Evolutionary conservation across 139 green algal species (phyloP).

Genomic region (Parachlorella kessleri): DNA sequence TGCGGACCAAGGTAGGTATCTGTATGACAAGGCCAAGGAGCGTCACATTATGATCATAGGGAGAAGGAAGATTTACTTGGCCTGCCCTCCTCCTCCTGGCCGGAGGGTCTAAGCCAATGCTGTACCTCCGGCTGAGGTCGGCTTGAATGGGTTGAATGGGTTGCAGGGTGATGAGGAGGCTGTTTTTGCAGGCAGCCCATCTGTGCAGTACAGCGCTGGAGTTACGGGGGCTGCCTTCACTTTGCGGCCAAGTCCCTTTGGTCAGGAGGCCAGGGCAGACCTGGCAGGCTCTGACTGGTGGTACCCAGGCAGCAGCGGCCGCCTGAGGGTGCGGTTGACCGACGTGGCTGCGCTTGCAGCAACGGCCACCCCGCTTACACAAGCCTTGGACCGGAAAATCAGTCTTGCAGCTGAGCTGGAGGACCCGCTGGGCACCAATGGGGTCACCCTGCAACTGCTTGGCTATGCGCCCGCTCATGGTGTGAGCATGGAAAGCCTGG

Average conservation of each 20-base stretch:
- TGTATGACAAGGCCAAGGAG: background rate
- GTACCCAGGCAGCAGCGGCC: background rate
- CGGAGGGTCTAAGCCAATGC: too few relatives aligned
- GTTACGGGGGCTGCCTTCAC: too few relatives aligned
- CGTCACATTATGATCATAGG: constrained; percentile 5
- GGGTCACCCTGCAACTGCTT: constrained; percentile 15
- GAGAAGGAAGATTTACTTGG: too few relatives aligned
- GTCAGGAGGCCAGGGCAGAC: background rate
- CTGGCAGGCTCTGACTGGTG: background rate
- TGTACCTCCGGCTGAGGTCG: too few relatives aligned
- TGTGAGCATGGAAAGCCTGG: background rate
- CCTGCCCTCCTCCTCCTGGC: too few relatives aligned
- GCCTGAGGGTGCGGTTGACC: background rate
- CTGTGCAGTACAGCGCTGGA: too few relatives aligned
- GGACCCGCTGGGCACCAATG: background rate
- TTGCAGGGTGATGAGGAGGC: background rate
- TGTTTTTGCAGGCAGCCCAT: background rate
- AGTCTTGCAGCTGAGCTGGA: constrained; percentile 5
- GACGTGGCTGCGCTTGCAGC: background rate
- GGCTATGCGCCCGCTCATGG: too few relatives aligned
- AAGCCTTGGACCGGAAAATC: background rate
- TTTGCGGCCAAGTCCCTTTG: background rate
- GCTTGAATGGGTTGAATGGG: too few relatives aligned
- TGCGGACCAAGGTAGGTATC: too few relatives aligned
- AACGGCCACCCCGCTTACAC: background rate